A percentile compares a stretch with the other conserved stretches of the same genome.
phyloP scores from a whole-genome alignment of 2,329 filamentous ascomycete species.

The Tolypocladium pustulatum region DNA sequence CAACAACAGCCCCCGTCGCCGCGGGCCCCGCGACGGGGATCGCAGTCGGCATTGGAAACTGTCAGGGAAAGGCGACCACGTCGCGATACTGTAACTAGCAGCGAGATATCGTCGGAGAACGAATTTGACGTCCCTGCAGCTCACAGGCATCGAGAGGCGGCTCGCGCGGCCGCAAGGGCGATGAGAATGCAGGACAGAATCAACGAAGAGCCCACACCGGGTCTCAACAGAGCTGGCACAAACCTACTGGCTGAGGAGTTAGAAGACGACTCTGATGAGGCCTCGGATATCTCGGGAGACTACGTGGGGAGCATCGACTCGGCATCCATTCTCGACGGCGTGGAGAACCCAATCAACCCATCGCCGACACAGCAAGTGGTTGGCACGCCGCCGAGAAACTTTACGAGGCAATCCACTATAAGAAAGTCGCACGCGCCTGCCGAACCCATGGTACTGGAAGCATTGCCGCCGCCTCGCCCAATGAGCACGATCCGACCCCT shows the following conservation, averaged over 20 bases:
- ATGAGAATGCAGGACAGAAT: constrained; percentile 27
- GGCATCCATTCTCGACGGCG: constrained; percentile 57
- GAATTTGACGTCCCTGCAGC: constrained; percentile 60
- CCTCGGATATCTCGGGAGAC: constrained; percentile 52
- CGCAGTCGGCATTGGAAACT: constrained; percentile 59
- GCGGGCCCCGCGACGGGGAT: constrained; percentile 48
- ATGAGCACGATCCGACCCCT: constrained; percentile 51
- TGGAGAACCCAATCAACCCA: constrained; percentile 45
- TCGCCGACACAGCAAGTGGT: constrained; percentile 48
- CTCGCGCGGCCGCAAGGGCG: constrained; percentile 40
- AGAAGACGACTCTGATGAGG: constrained; percentile 50
- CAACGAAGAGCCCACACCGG: constrained; percentile 25
- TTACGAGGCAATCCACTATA: constrained; percentile 52
- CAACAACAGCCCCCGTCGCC: constrained; percentile 47
- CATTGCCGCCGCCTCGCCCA: constrained; percentile 61
- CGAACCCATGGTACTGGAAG: constrained; percentile 47
- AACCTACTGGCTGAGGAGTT: constrained; percentile 47
- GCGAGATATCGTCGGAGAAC: constrained; percentile 74
- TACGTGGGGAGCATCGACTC: constrained; percentile 62
- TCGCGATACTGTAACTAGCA: constrained; percentile 70
- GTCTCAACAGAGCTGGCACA: constrained; percentile 34
- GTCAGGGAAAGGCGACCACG: constrained; percentile 55
- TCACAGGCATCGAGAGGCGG: constrained; percentile 51
- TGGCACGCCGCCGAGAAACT: constrained; percentile 52
- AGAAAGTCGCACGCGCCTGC: constrained; percentile 48